Evolutionary conservation across 1,284 basidiomycete genomes (phyloP), one percentile per base, ranked within the genome.

Genomic region (Puccinia polysora): DNA sequence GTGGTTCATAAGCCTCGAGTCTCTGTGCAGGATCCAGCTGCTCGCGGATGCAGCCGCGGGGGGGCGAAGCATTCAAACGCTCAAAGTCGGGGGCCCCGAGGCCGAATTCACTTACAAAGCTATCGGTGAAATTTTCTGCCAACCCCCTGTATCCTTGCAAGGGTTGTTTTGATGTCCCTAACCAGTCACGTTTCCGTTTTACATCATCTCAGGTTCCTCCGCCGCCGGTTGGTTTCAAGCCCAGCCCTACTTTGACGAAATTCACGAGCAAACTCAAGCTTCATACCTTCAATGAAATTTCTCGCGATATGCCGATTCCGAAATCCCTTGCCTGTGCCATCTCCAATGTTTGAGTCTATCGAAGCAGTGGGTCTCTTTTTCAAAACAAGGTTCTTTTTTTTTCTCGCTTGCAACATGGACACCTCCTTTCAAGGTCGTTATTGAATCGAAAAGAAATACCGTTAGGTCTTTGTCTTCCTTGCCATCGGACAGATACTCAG

Each of bases 1-100:
- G 52, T 75, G 75, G 38, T 73, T 75, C 60, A 64, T 74, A 36
- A 28, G 50, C 12, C 53, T 75, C 20, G 77, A 77, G 65, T 74
- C 74, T 64, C 76, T 78, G 67, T 78, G 77, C 64, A 76, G 77
- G 55, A 77, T 77, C 14, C 75, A 75, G 77, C 76, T 78, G 4
- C 60, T 76, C 7, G 75, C 77, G 5, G 76, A 77, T 36, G 73
- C 77, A 28, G 77, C 77, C n/a, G 77, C 64, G 49, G 62, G 75
- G 74, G 59, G 76, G 75, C 55, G 75, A 75, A 23, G 76, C 28
- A 69, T 69, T 20, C 23, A 56, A 14, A 55, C 65, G 15, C 56
- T 69, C 34, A 36, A 56, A 34, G 65, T 78, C 23, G 77, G 76
- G 38, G 74, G 77, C 30, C 74, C 75, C 52, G 77, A 78, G 65